Evolutionary conservation across 768 basidiomycete species (phyloP).

Genomic region (Russula griseocarnosa): DNA sequence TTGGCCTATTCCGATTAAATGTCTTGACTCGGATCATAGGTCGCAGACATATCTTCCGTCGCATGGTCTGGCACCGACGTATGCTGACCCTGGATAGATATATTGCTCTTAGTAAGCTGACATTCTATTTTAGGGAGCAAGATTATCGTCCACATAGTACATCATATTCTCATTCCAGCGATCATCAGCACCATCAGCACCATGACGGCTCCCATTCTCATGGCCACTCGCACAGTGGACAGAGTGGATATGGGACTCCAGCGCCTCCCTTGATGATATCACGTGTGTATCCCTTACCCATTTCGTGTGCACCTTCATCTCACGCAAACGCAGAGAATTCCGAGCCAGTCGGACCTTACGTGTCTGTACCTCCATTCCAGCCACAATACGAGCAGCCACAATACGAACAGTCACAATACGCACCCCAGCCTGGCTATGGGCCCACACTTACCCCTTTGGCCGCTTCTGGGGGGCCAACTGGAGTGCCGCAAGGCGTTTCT

Average conservation of each 20-base stretch:
- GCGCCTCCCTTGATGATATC: slow-evolving; percentile 13
- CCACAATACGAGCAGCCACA: neutral
- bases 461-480: neutral
- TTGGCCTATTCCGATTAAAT: neutral
- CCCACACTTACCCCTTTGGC: neutral
- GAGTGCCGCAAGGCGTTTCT: neutral
- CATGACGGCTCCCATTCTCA: slow-evolving; percentile 12
- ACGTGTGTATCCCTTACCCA: slow-evolving; percentile 6
- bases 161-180: slow-evolving; percentile 24
- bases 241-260: slow-evolving; percentile 10
- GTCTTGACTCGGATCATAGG: neutral
- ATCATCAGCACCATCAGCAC: neutral
- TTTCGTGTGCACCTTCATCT: neutral
- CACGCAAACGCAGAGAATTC: slow-evolving; percentile 13
- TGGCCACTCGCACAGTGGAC: slow-evolving; percentile 3
- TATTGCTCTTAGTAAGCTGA: neutral
- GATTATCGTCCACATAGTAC: neutral
- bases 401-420: neutral
- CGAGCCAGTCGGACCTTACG: slow-evolving; percentile 11
- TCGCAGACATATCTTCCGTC: neutral
- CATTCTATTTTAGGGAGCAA: slow-evolving; percentile 15
- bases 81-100: neutral
- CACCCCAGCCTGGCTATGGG: neutral
- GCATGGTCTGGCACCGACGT: slow-evolving; percentile 2
- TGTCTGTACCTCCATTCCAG: neutral